Evolutionary conservation across 208 protist species (phyloP).

Genomic region (Trypanosoma grayi): DNA sequence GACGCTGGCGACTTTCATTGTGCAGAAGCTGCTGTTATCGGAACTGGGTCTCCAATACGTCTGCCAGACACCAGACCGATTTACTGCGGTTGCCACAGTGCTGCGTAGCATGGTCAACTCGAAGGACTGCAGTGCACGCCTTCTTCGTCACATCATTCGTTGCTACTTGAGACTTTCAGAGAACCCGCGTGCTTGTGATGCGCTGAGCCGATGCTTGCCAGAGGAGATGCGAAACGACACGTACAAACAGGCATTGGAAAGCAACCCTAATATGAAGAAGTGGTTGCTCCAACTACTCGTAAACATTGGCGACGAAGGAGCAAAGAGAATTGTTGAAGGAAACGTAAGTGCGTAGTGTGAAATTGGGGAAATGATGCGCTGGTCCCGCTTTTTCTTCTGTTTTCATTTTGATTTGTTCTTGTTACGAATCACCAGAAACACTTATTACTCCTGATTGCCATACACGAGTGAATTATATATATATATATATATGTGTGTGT

Average conservation of each 20-base stretch:
- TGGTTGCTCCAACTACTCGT: slow-evolving; percentile 77
- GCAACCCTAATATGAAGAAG: slow-evolving; percentile 71
- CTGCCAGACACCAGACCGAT: slow-evolving; percentile 95
- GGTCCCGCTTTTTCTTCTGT: too few relatives aligned
- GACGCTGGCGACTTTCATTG: slow-evolving; percentile 99
- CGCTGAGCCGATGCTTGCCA: slow-evolving; percentile 73
- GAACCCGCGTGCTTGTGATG: slow-evolving; percentile 83
- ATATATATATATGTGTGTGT: too few relatives aligned
- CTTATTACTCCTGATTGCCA: too few relatives aligned
- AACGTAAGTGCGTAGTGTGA: slow-evolving; percentile 13
- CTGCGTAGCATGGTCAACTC: slow-evolving; percentile 95
- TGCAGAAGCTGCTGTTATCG: slow-evolving; percentile 99
- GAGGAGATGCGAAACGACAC: slow-evolving; percentile 85
- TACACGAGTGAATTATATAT: too few relatives aligned
- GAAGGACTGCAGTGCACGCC: slow-evolving; percentile 86
- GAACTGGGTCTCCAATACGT: slow-evolving; percentile 97
- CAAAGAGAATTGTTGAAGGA: slow-evolving; percentile 41
- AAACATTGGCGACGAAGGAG: slow-evolving; percentile 80
- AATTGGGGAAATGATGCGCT: slow-evolving; percentile 5
- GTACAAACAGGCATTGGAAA: slow-evolving; percentile 63
- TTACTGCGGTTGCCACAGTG: slow-evolving; percentile 95
- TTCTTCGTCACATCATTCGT: slow-evolving; percentile 98
- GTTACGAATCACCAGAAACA: too few relatives aligned
- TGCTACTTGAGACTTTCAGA: slow-evolving; percentile 98
- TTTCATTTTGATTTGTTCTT: too few relatives aligned